Evolutionary conservation across 495 filamentous ascomycete species (phyloP).

Genomic region (Staphylotrichum tortipilum): DNA sequence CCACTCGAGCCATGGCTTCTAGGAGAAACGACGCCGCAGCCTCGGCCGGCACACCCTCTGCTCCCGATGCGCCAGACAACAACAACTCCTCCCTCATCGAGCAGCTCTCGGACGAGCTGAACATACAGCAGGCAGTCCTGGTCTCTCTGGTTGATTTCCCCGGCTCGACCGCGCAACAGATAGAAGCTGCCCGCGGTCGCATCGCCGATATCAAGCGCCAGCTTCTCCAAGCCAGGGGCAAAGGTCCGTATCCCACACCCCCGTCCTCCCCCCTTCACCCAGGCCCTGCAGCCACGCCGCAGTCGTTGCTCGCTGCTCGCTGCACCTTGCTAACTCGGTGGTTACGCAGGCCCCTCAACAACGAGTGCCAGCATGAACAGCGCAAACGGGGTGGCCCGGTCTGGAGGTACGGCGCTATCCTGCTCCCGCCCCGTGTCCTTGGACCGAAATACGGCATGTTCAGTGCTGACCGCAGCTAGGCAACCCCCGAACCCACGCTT

Average conservation of each 20-base stretch:
- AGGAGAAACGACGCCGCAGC: neutral
- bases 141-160: slow-evolving; percentile 5
- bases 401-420: neutral
- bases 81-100: neutral
- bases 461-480: neutral
- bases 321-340: neutral
- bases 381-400: neutral
- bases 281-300: no score
- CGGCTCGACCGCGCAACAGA: neutral
- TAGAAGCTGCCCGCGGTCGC: neutral
- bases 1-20: slow-evolving; percentile 6
- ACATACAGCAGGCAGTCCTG: slow-evolving; percentile 1
- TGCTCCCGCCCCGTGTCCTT: no score
- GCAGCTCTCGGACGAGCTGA: slow-evolving; percentile 8
- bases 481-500: neutral
- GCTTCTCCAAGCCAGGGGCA: neutral
- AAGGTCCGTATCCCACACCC: neutral
- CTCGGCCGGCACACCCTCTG: neutral
- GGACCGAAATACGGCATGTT: neutral
- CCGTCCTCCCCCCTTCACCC: no score
- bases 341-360: neutral
- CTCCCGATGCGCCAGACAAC: neutral
- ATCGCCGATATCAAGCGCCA: neutral
- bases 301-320: neutral
- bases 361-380: neutral